Evolutionary conservation across 176 grass and related monocot genomes (phyloP).

Genomic region (Melocanna baccifera): DNA sequence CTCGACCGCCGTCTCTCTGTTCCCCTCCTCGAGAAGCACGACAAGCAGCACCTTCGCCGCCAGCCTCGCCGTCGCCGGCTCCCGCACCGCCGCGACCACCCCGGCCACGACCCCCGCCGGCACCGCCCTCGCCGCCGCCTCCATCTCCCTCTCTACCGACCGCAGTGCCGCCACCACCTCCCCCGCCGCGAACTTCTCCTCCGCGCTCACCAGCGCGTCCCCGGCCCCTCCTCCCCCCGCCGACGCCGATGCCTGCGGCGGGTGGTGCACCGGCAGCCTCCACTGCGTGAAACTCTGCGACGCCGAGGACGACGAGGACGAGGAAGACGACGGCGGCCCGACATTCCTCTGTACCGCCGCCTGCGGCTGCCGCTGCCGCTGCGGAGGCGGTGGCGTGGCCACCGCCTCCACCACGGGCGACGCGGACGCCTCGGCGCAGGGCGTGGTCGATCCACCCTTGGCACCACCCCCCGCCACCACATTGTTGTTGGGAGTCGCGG

Average conservation of each 20-base stretch:
- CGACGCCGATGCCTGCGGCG: slow-evolving; percentile 35
- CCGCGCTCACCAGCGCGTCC: slow-evolving; percentile 13
- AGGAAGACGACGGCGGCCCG: slow-evolving; percentile 48
- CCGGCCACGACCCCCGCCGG: slow-evolving; percentile 45
- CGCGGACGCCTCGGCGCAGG: slow-evolving; percentile 18
- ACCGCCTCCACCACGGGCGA: slow-evolving; percentile 24
- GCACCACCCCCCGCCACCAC: background rate
- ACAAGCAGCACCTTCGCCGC: slow-evolving; percentile 67
- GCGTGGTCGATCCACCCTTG: background rate
- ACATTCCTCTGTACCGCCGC: slow-evolving; percentile 10
- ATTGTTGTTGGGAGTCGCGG: slow-evolving; percentile 46
- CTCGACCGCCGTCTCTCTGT: slow-evolving; percentile 57
- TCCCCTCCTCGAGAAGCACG: slow-evolving; percentile 50
- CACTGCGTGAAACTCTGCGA: slow-evolving; percentile 90
- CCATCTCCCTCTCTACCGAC: slow-evolving; percentile 50
- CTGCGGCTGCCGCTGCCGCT: background rate
- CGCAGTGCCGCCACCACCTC: slow-evolving; percentile 50
- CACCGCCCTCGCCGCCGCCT: slow-evolving; percentile 16
- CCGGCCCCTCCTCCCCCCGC: background rate
- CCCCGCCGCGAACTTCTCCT: slow-evolving; percentile 61
- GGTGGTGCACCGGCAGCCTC: slow-evolving; percentile 72
- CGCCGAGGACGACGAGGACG: slow-evolving; percentile 62
- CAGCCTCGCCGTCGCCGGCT: slow-evolving; percentile 48
- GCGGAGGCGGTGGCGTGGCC: background rate
- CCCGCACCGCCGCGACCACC: slow-evolving; percentile 57